Percentiles rank a stretch among this genome's conserved stretches.
phyloP scores from a whole-genome alignment of 2,329 filamentous ascomycete genomes.

The Aspergillus versicolor region DNA sequence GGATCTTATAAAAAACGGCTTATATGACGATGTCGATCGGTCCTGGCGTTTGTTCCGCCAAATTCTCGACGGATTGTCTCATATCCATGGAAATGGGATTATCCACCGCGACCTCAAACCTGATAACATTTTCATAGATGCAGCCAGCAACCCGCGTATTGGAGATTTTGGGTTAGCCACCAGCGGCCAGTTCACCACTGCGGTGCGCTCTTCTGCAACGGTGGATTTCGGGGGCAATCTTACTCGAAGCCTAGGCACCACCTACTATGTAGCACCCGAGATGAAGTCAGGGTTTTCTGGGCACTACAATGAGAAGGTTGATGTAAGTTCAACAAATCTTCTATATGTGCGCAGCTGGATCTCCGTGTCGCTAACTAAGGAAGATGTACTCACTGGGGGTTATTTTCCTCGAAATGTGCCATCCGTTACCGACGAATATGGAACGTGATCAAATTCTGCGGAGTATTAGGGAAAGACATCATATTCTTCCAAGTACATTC shows the following conservation, averaged over 20 bases:
- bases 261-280: slow-evolving; percentile 91
- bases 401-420: slow-evolving; percentile 98
- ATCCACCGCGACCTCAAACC: slow-evolving; percentile 96
- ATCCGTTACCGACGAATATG: slow-evolving; percentile 61
- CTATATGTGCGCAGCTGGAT: not conserved
- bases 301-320: slow-evolving; percentile 88
- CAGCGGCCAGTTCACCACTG: slow-evolving; percentile 64
- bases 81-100: slow-evolving; percentile 87
- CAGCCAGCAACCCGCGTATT: slow-evolving; percentile 86
- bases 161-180: slow-evolving; percentile 96
- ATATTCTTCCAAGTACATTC: slow-evolving; percentile 72
- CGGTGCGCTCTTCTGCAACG: slow-evolving; percentile 37
- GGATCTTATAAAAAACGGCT: slow-evolving; percentile 75
- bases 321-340: slow-evolving; percentile 54
- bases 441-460: slow-evolving; percentile 66
- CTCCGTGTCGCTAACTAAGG: not conserved
- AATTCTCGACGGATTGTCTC: slow-evolving; percentile 81
- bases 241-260: slow-evolving; percentile 67
- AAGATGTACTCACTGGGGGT: slow-evolving; percentile 94
- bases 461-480: slow-evolving; percentile 65
- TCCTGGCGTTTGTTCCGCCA: slow-evolving; percentile 90
- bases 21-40: slow-evolving; percentile 73
- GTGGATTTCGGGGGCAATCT: slow-evolving; percentile 40
- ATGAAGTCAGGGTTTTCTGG: slow-evolving; percentile 72
- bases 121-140: slow-evolving; percentile 96